Evolutionary conservation across 345 rosid species (phyloP).

Genomic region (Dipteronia sinensis): DNA sequence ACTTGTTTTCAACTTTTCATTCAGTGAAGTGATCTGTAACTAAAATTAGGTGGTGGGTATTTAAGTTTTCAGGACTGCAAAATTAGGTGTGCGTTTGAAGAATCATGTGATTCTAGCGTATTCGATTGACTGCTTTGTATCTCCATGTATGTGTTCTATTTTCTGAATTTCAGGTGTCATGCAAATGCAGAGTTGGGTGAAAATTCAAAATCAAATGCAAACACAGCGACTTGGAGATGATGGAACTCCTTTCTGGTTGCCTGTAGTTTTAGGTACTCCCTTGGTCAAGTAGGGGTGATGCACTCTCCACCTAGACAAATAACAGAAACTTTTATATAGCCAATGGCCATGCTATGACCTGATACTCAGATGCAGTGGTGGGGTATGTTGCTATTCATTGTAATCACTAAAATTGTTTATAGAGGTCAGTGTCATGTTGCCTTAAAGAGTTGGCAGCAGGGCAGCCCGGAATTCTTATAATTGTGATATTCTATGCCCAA

Average conservation of each 20-base stretch:
- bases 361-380: background rate
- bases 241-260: no score
- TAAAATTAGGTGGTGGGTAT: no score
- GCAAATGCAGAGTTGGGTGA: conserved; percentile 24
- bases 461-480: background rate
- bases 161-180: conserved; percentile 46
- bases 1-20: no score
- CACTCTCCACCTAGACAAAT: conserved; percentile 1
- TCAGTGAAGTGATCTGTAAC: no score
- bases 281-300: conserved; percentile 22
- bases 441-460: background rate
- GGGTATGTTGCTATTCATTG: background rate
- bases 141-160: conserved; percentile 7
- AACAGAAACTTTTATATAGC: background rate
- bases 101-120: no score
- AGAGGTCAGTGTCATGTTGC: background rate
- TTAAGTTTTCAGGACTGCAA: no score
- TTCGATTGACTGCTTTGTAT: no score
- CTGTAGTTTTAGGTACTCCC: conserved; percentile 40
- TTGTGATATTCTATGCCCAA: background rate
- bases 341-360: background rate
- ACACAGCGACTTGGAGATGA: background rate
- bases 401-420: background rate
- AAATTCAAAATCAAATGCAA: conserved; percentile 30
- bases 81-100: no score